These are phyloP conservation scores for Podosphaera fusca DNA, from an alignment of 2,329 filamentous ascomycete species.

Conservation along the genomic window DNA sequence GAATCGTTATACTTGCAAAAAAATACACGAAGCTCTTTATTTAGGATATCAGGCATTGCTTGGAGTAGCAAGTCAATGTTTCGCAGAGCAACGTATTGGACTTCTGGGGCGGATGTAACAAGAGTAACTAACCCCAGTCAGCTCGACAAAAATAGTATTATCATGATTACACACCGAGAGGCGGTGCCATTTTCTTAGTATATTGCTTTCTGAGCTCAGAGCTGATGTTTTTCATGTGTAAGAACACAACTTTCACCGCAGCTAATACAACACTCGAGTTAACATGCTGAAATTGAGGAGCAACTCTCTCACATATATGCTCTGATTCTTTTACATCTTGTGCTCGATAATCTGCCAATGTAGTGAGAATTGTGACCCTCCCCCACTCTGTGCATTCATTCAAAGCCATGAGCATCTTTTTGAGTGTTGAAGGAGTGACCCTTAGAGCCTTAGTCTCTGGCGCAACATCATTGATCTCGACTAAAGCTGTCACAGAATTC, in stretches of 20 bases:
- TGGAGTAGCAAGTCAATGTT: slow-evolving; percentile 94
- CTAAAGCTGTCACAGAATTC: slow-evolving; percentile 82
- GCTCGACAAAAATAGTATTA: not conserved
- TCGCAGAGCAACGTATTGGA: slow-evolving; percentile 86
- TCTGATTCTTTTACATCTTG: slow-evolving; percentile 86
- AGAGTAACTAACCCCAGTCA: slow-evolving; percentile 46
- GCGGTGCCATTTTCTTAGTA: slow-evolving; percentile 95
- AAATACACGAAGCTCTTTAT: slow-evolving; percentile 92
- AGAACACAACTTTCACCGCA: slow-evolving; percentile 94
- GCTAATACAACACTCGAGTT: slow-evolving; percentile 91
- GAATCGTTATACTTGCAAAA: slow-evolving; percentile 99
- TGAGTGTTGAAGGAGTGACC: slow-evolving; percentile 61
- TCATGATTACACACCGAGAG: slow-evolving; percentile 39
- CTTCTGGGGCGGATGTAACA: slow-evolving; percentile 84
- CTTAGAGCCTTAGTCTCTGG: slow-evolving; percentile 75
- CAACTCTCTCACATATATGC: slow-evolving; percentile 90
- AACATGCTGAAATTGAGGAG: slow-evolving; percentile 94
- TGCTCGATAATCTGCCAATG: slow-evolving; percentile 69
- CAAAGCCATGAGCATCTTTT: slow-evolving; percentile 87
- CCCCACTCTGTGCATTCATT: slow-evolving; percentile 99
- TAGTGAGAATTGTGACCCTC: slow-evolving; percentile 75
- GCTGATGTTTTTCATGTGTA: slow-evolving; percentile 75
- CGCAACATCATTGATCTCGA: slow-evolving; percentile 73
- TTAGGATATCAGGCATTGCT: slow-evolving; percentile 86
- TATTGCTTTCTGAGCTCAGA: slow-evolving; percentile 63